Base-by-base conservation (phyloP, 768 basidiomycete species). In the Tricholoma saponaceum region DNA sequence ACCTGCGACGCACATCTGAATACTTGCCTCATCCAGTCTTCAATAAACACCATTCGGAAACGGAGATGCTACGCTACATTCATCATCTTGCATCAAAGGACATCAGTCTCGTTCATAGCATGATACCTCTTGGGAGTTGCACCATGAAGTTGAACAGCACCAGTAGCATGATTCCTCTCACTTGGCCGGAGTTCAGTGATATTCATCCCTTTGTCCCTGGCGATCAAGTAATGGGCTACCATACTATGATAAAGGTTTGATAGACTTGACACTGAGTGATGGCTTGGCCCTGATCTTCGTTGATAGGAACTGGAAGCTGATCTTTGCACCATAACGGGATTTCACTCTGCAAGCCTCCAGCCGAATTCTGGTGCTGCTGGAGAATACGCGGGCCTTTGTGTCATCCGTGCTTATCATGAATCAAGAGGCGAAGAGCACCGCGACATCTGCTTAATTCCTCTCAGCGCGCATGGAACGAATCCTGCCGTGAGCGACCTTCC, bases 141-240 rank as follows among this genome's bases (percentile, higher is more conserved):
- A 96, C 95, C 5, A 97, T 96, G 95, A 97, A 98, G 74, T 82
- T 99, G 56, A 99, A 99, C 76, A 94, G 93, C 68, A 97, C 95
- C 2, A 95, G 92, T 46, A 96, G 95, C 65, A 98, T 98, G 95
- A 89, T 93, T 43, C 95, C 96, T 2, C 76, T 99, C 32, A 96
- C 94, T 2, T 95, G 91, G 89, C 90, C 93, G 8, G 93, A 95
- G 71, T 98, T 94, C 70, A 83, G 88, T 54, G 75, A 79, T 51
- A 83, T 98, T 4, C 97, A 99, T 74, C 97, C 97, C 0, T 98
- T 98, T 70, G 92, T 85, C 2, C 96, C 97, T 2, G 74, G 75
- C 51, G 87, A 95, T 58, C 97, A 99, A 71, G 93, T 94, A 4
- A 72, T 86, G 64, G 97, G 97, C 2, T 99, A 98, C 70, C 78